Conservation (phyloP, 495 filamentous ascomycete genomes). For the Penicillium macrosclerotiorum region DNA sequence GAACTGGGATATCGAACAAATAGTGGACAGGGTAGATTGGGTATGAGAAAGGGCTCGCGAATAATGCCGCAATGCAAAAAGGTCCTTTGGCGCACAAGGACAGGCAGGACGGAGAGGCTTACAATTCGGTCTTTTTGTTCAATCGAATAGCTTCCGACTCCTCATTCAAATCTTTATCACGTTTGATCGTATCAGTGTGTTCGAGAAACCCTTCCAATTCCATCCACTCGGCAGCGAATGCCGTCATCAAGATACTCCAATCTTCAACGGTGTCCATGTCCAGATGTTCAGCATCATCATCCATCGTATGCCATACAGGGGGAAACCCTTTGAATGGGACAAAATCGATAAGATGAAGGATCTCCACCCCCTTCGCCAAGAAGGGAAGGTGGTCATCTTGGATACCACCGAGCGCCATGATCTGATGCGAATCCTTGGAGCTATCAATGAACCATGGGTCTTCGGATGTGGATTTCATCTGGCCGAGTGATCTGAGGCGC, state of each 20-base stretch:
- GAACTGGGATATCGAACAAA: too few species aligned
- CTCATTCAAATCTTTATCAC: conserved; percentile 6
- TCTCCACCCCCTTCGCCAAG: conserved; percentile 75
- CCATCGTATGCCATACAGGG: conserved; percentile 77
- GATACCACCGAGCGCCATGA: conserved; percentile 51
- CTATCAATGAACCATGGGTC: conserved; percentile 50
- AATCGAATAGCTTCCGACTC: conserved; percentile 19
- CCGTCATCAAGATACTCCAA: conserved; percentile 78
- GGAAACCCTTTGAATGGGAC: conserved; percentile 62
- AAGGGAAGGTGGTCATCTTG: conserved; percentile 92
- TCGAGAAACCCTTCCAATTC: conserved; percentile 66
- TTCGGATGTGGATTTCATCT: conserved; percentile 48
- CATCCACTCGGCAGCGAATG: conserved; percentile 92
- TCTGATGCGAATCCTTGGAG: conserved; percentile 49
- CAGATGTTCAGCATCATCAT: conserved; percentile 84
- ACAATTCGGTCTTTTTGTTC: conserved; percentile 45
- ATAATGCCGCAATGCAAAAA: too few species aligned
- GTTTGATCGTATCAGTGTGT: background rate
- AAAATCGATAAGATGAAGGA: conserved; percentile 82
- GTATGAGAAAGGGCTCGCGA: conserved; percentile 7
- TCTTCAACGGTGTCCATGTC: conserved; percentile 82
- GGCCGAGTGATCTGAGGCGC: conserved; percentile 59
- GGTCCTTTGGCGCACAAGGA: too few species aligned
- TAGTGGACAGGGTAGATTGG: too few species aligned
- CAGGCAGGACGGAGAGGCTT: conserved; percentile 33